Base-by-base conservation (phyloP, 352 stramenopile genomes). In the Aphanomyces euteiches region DNA sequence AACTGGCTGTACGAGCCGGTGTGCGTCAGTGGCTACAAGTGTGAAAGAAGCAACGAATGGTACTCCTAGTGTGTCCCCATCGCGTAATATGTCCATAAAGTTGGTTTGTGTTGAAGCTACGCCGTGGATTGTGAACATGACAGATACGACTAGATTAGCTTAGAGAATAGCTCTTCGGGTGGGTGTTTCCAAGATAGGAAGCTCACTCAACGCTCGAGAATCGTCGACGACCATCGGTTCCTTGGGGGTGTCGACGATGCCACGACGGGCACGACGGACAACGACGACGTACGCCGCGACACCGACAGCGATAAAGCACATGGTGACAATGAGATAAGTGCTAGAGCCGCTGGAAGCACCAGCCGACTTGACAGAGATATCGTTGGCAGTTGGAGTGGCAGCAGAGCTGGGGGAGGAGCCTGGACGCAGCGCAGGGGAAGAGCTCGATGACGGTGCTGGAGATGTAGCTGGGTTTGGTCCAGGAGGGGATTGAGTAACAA, bases 211-310 rank as follows among this genome's bases (percentile, higher is more conserved):
- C 8, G 50, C 50, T 21, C 13, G 13, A n/a, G 50, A n/a, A 58
- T 58, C 37, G 45, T n/a, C 45, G 45, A n/a, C 45, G 45, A 15
- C n/a, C 13, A 53, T n/a, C 37, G 28, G 28, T 2, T 19, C n/a
- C n/a, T 28, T 28, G 28, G 28, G 28, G 28, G 28, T 28, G 28
- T 58, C n/a, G 50, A 10, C 50, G 50, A 58, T n/a, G 28, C 50
- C 50, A 12, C 50, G 50, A 19, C 50, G 50, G 50, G 50, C 50
- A 34, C 50, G 50, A 12, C n/a, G 50, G 8, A 58, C 50, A 1
- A 58, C 50, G 8, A 58, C 50, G n/a, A 58, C 50, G 50, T 58
- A 58, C 50, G 37, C 37, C 8, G n/a, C 50, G 8, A 58, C 50
- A 21, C 50, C 50, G n/a, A 58, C 50, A 34, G 8, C 50, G 37